phyloP scores from a whole-genome alignment of 2,329 filamentous ascomycete species.

The Verticillium klebahnii region DNA sequence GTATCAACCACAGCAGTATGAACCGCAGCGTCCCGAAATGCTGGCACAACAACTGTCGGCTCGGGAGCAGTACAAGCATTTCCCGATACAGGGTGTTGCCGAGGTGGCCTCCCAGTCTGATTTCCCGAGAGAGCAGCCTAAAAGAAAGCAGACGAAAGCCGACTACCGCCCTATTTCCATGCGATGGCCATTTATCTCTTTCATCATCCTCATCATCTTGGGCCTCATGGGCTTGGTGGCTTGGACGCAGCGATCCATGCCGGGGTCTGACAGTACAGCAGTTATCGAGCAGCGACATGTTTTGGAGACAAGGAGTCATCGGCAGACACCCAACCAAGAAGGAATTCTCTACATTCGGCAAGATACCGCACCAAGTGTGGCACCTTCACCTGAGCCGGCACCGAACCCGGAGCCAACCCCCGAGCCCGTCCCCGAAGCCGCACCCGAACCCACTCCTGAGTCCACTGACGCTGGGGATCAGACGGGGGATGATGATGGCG shows the following conservation, averaged over 20 bases:
- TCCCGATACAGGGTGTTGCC: neutral
- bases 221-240: constrained; percentile 21
- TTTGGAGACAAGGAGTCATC: neutral
- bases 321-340: neutral
- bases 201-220: constrained; percentile 18
- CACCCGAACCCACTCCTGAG: neutral
- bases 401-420: neutral
- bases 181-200: constrained; percentile 25
- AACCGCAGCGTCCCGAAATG: neutral
- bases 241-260: constrained; percentile 22
- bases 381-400: neutral
- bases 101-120: neutral
- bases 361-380: neutral
- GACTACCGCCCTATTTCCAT: constrained; percentile 26
- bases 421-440: neutral
- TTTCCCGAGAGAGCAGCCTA: neutral
- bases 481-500: neutral
- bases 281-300: constrained; percentile 12
- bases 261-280: constrained; percentile 22
- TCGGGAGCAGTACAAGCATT: neutral
- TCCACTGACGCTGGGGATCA: neutral
- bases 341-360: constrained; percentile 4
- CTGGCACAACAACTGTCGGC: neutral
- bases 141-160: constrained; percentile 7
- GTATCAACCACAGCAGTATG: neutral